A percentile compares a stretch with the other conserved stretches of the same genome.
Evolutionary conservation across 495 filamentous ascomycete genomes (phyloP).

Genomic region (Annulohypoxylon nitens): DNA sequence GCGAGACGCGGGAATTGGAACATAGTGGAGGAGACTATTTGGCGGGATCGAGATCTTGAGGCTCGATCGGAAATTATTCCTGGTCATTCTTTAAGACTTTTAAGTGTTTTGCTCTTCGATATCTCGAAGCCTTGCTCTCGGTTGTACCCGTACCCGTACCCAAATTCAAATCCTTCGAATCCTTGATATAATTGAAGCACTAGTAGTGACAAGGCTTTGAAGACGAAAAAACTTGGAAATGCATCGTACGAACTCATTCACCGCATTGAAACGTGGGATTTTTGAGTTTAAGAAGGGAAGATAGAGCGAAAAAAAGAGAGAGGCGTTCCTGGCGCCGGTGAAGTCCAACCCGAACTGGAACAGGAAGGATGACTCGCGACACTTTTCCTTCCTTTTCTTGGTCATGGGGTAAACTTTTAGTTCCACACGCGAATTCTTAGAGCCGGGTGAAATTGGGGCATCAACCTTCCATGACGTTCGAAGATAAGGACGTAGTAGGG

Average conservation of each 20-base stretch:
- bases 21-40: constrained; percentile 23
- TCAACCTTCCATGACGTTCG: constrained; percentile 20
- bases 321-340: constrained; percentile 32
- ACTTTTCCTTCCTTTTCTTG: constrained; percentile 11
- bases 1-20: constrained; percentile 11
- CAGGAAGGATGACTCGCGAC: constrained; percentile 27
- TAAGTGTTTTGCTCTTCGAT: constrained; percentile 3
- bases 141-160: constrained; percentile 3
- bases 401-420: constrained; percentile 17
- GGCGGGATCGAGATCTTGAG: constrained; percentile 42
- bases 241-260: not conserved
- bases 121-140: constrained; percentile 8
- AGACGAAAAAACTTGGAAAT: constrained; percentile 28
- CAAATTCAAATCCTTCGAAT: not conserved
- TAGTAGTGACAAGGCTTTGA: not conserved
- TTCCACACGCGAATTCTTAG: constrained; percentile 24
- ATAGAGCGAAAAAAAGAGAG: constrained; percentile 5
- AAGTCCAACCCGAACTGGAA: constrained; percentile 20
- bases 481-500: constrained; percentile 13
- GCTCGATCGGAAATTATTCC: constrained; percentile 41
- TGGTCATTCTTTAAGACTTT: constrained; percentile 11
- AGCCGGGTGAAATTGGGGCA: constrained; percentile 36
- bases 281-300: not conserved
- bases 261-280: constrained; percentile 24
- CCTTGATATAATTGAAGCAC: constrained; percentile 13